Evolutionary conservation across 129 eudicot genomes (phyloP).

Genomic region (Chrysanthemum makinoi): DNA sequence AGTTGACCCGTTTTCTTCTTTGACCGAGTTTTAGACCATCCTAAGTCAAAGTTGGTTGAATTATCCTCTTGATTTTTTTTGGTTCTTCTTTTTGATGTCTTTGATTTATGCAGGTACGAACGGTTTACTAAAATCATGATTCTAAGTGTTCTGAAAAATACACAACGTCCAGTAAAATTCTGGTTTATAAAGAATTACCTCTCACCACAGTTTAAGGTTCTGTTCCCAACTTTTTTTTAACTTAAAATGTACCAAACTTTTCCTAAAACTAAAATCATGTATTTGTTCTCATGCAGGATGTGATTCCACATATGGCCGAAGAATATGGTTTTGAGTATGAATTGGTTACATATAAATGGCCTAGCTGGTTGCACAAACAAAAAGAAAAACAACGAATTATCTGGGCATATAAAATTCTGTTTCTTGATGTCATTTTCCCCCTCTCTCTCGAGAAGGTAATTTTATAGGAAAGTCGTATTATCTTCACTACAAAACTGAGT

Average conservation of each 20-base stretch:
- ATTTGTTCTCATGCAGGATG: conserved; percentile 54
- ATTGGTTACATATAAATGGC: conserved; percentile 95
- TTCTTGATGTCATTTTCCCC: conserved; percentile 98
- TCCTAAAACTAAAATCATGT: not conserved
- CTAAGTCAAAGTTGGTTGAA: no score
- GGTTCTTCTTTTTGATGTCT: not conserved
- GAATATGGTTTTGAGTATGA: conserved; percentile 96
- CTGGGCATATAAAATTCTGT: conserved; percentile 95
- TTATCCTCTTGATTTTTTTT: no score
- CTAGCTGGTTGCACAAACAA: conserved; percentile 97
- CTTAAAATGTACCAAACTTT: not conserved
- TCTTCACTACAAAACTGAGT: not conserved
- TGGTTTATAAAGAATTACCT: conserved; percentile 98
- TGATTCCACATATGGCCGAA: conserved; percentile 92
- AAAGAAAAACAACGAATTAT: conserved; percentile 92
- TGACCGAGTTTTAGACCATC: no score
- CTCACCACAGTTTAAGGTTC: conserved; percentile 95
- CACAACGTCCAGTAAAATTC: conserved; percentile 86
- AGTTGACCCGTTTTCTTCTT: no score
- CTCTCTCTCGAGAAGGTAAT: conserved; percentile 90
- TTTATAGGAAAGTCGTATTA: conserved; percentile 6
- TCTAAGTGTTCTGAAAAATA: conserved; percentile 79
- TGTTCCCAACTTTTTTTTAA: not conserved
- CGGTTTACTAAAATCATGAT: conserved; percentile 93
- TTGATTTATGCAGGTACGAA: conserved; percentile 64